Conservation (phyloP, 2,329 filamentous ascomycete genomes). For the Fusarium oxysporum region DNA sequence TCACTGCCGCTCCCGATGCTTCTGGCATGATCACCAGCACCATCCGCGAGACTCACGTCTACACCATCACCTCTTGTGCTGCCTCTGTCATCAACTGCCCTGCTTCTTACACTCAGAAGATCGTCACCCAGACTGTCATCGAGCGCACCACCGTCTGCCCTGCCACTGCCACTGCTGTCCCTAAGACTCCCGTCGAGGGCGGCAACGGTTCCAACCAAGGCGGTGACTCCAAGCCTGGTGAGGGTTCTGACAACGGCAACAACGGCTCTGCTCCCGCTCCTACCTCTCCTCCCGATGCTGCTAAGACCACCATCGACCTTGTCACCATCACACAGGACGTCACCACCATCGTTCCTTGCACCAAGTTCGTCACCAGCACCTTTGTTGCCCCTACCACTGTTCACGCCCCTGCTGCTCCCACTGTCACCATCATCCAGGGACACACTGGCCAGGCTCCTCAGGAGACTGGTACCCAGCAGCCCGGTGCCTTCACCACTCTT, state of each 20-base stretch:
- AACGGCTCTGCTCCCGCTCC: slow-evolving; percentile 13
- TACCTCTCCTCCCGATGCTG: slow-evolving; percentile 15
- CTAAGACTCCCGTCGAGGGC: neutral
- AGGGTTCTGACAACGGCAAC: neutral
- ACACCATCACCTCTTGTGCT: slow-evolving; percentile 53
- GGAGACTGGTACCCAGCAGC: slow-evolving; percentile 10
- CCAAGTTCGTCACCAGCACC: slow-evolving; percentile 39
- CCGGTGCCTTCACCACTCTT: slow-evolving; percentile 22
- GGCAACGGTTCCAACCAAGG: neutral
- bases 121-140: slow-evolving; percentile 43
- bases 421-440: slow-evolving; percentile 35
- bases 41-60: slow-evolving; percentile 39
- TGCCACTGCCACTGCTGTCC: slow-evolving; percentile 27
- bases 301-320: slow-evolving; percentile 24
- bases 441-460: slow-evolving; percentile 16
- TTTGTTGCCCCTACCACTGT: slow-evolving; percentile 35
- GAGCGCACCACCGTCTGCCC: slow-evolving; percentile 41
- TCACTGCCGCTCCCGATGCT: slow-evolving; percentile 21
- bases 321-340: slow-evolving; percentile 42
- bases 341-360: slow-evolving; percentile 43
- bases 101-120: slow-evolving; percentile 49
- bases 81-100: slow-evolving; percentile 55
- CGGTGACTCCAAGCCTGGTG: slow-evolving; percentile 1
- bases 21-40: slow-evolving; percentile 40
- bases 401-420: slow-evolving; percentile 10